Percentiles rank a stretch among this genome's conserved stretches.
phyloP scores from a whole-genome alignment of 2,329 filamentous ascomycete genomes.

The Botrytis fabae region DNA sequence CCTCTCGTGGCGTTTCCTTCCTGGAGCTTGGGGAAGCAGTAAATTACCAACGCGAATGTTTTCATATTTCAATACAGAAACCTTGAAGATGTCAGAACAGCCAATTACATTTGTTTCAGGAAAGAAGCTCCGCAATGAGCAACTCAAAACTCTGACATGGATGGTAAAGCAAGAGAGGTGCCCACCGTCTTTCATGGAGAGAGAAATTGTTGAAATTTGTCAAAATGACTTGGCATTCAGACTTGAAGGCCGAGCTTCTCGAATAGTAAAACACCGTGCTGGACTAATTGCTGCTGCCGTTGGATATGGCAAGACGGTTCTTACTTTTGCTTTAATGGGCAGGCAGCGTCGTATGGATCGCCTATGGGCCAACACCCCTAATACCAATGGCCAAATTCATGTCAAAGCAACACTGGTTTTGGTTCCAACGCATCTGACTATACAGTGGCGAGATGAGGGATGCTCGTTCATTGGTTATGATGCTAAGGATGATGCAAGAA shows the following conservation, averaged over 20 bases:
- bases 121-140: conserved; percentile 49
- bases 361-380: neutral
- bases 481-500: neutral
- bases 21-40: conserved; percentile 45
- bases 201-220: conserved; percentile 58
- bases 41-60: conserved; percentile 24
- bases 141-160: conserved; percentile 58
- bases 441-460: conserved; percentile 59
- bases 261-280: conserved; percentile 49
- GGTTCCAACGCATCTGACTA: conserved; percentile 54
- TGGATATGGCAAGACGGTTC: conserved; percentile 67
- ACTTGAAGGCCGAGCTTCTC: conserved; percentile 53
- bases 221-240: conserved; percentile 55
- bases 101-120: conserved; percentile 38
- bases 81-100: conserved; percentile 31
- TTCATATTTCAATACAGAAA: conserved; percentile 13
- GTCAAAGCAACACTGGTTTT: conserved; percentile 60
- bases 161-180: conserved; percentile 59
- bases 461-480: conserved; percentile 41
- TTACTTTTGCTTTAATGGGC: conserved; percentile 38
- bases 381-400: conserved; percentile 33
- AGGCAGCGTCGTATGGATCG: neutral
- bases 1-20: conserved; percentile 49
- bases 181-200: conserved; percentile 48
- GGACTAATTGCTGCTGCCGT: conserved; percentile 65